Evolutionary conservation across 805 yeast species (phyloP).

Genomic region (Komagataella mondaviorum): DNA sequence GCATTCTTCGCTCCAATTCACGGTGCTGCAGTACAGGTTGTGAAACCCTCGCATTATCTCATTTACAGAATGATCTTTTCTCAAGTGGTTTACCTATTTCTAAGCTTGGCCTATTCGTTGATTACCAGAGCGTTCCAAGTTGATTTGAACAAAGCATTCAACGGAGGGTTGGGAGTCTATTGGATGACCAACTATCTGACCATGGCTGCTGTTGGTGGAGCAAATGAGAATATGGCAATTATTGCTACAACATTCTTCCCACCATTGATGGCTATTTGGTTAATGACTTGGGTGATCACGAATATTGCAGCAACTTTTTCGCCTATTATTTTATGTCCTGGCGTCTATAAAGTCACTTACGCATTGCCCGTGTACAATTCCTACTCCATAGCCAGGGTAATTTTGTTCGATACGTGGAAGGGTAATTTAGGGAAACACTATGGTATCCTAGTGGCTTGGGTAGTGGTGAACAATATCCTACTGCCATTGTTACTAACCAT

Average conservation of each 20-base stretch:
- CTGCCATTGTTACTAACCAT: conserved; percentile 30
- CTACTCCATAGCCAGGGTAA: conserved; percentile 44
- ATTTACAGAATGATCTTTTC: conserved; percentile 37
- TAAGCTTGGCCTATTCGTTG: conserved; percentile 44
- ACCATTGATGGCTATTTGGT: conserved; percentile 58
- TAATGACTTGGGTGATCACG: conserved; percentile 53
- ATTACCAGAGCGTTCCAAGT: conserved; percentile 61
- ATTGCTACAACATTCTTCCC: conserved; percentile 40
- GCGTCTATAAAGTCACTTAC: conserved; percentile 52
- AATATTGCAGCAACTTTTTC: conserved; percentile 61
- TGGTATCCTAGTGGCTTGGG: conserved; percentile 51
- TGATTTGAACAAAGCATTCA: conserved; percentile 39
- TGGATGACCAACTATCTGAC: conserved; percentile 62
- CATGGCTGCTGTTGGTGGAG: conserved; percentile 67
- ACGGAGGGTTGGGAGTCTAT: conserved; percentile 56
- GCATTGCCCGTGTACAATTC: conserved; percentile 60
- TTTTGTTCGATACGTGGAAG: conserved; percentile 42
- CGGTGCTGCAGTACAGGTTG: conserved; percentile 29
- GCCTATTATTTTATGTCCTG: conserved; percentile 44
- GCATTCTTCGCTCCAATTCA: conserved; percentile 46
- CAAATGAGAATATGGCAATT: conserved; percentile 52
- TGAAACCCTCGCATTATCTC: conserved; percentile 28
- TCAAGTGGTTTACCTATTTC: conserved; percentile 37
- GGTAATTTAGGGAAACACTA: conserved; percentile 45
- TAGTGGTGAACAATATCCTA: conserved; percentile 29